A percentile compares a stretch with the other conserved stretches of the same genome.
phyloP scores from a whole-genome alignment of 257 asterid genomes.

The Nicotiana knightiana region DNA sequence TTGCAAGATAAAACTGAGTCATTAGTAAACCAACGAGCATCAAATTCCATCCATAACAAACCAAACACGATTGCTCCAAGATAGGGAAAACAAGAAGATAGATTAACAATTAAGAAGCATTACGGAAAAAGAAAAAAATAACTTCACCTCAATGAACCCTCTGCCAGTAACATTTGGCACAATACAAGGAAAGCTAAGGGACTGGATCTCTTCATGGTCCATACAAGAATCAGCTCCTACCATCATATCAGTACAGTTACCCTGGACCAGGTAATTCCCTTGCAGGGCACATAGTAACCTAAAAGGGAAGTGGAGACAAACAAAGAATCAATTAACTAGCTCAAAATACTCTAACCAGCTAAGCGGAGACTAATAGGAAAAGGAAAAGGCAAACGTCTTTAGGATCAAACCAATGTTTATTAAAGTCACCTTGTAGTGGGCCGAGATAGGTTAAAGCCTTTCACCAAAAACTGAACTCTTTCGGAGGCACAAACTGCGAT shows the following conservation, averaged over 20 bases:
- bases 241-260: constrained; percentile 39
- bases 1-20: background rate
- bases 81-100: background rate
- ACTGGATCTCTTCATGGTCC: constrained; percentile 49
- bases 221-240: constrained; percentile 31
- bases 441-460: constrained; percentile 58
- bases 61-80: background rate
- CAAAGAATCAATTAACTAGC: constrained; percentile 1
- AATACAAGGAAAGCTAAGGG: constrained; percentile 59
- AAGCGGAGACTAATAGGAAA: background rate
- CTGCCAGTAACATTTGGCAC: constrained; percentile 73
- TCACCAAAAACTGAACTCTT: constrained; percentile 59
- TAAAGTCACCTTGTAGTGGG: constrained; percentile 65
- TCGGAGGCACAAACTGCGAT: constrained; percentile 74
- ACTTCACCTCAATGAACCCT: constrained; percentile 85
- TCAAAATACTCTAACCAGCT: background rate
- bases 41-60: background rate
- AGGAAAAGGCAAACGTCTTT: background rate
- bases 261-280: constrained; percentile 61
- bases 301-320: constrained; percentile 12
- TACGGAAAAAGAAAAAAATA: background rate
- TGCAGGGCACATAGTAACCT: constrained; percentile 72
- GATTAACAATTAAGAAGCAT: background rate
- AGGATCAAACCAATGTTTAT: background rate
- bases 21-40: background rate